These are phyloP conservation scores for Claviceps sp. DNA, from an alignment of 2,329 filamentous ascomycete genomes.

Conservation along the genomic window DNA sequence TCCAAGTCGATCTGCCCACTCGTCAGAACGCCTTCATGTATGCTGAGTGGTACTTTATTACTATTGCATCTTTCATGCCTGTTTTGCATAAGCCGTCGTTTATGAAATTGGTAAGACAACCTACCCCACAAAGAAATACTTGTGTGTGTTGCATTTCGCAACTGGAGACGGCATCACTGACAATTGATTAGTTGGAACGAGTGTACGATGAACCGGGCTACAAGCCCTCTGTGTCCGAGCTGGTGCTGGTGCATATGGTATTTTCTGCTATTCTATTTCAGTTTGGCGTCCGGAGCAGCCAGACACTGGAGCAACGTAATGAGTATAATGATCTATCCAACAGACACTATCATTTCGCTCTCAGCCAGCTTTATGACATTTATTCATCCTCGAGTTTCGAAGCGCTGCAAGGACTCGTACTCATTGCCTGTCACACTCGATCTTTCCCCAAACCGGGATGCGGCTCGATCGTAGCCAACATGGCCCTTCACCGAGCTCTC, in stretches of 20 bases:
- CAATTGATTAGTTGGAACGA: constrained; percentile 34
- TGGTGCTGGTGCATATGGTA: constrained; percentile 64
- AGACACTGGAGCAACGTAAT: constrained; percentile 37
- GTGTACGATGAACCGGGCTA: constrained; percentile 59
- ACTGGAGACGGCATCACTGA: background rate
- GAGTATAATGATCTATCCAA: constrained; percentile 54
- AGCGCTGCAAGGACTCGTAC: constrained; percentile 58
- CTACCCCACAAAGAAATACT: background rate
- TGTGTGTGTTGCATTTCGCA: background rate
- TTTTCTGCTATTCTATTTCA: constrained; percentile 69
- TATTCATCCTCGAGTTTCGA: constrained; percentile 46
- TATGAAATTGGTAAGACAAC: constrained; percentile 45
- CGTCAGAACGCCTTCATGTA: constrained; percentile 54
- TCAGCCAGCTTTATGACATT: constrained; percentile 56
- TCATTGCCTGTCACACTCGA: constrained; percentile 61
- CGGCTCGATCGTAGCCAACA: constrained; percentile 53
- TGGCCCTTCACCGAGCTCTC: constrained; percentile 54
- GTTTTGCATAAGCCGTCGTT: constrained; percentile 67
- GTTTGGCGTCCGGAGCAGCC: constrained; percentile 55
- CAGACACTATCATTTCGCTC: constrained; percentile 63
- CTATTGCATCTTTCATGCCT: constrained; percentile 58
- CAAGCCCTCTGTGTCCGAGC: constrained; percentile 48
- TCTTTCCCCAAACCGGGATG: constrained; percentile 69
- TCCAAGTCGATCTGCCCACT: constrained; percentile 47
- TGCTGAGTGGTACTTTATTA: constrained; percentile 62